phyloP scores from a whole-genome alignment of 2,329 filamentous ascomycete species.

The Alternaria conjuncta region DNA sequence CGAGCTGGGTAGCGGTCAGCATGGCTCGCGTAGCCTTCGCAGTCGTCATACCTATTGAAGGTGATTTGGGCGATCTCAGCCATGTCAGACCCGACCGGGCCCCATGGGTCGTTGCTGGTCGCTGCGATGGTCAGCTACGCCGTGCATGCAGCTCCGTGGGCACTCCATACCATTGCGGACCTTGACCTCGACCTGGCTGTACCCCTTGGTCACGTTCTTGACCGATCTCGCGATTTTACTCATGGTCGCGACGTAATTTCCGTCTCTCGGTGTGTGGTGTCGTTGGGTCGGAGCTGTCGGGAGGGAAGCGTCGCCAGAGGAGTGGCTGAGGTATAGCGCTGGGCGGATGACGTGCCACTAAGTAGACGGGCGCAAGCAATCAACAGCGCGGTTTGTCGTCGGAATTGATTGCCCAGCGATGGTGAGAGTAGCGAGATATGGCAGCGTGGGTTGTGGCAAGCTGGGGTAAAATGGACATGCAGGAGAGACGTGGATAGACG shows the following conservation, averaged over 20 bases:
- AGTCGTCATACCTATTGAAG: slow-evolving; percentile 82
- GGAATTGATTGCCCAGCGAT: slow-evolving; percentile 1
- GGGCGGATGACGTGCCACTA: slow-evolving; percentile 16
- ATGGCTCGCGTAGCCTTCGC: slow-evolving; percentile 10
- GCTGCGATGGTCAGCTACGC: slow-evolving; percentile 62
- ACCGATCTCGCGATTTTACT: slow-evolving; percentile 97
- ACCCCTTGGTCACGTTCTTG: slow-evolving; percentile 99
- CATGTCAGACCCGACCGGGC: slow-evolving; percentile 97
- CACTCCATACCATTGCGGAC: slow-evolving; percentile 59
- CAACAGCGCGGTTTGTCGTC: background rate
- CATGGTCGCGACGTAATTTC: slow-evolving; percentile 63
- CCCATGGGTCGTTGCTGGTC: slow-evolving; percentile 98
- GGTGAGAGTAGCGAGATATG: slow-evolving; percentile 2
- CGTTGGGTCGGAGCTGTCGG: slow-evolving; percentile 8
- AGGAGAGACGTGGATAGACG: slow-evolving; percentile 15
- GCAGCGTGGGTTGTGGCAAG: slow-evolving; percentile 12
- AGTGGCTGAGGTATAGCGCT: slow-evolving; percentile 14
- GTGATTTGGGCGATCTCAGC: slow-evolving; percentile 97
- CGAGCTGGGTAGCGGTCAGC: slow-evolving; percentile 64
- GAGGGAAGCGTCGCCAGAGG: slow-evolving; percentile 12
- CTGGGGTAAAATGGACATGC: slow-evolving; percentile 11
- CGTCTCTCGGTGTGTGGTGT: background rate
- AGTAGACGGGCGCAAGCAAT: slow-evolving; percentile 10
- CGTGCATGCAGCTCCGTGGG: background rate
- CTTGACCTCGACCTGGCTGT: slow-evolving; percentile 95